Base-by-base conservation (phyloP, 2,329 filamentous ascomycete genomes). In the Paraphaeosphaeria minitans region DNA sequence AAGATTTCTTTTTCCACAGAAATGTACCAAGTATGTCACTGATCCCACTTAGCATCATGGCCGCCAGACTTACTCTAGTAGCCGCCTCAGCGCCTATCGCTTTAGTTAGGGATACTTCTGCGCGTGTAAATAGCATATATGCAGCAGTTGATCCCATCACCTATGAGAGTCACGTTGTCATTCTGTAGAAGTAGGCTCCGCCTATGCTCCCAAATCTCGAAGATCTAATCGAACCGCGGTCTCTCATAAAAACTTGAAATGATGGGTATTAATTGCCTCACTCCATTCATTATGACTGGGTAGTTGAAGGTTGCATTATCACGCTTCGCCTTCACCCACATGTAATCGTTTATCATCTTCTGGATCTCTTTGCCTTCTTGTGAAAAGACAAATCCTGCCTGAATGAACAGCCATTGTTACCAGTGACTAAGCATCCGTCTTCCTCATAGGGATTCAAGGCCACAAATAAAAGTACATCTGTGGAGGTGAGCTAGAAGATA, bases 311-410 rank as follows among this genome's bases (percentile, higher is more conserved):
- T 48, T 21, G 37, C 27, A 8, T 54, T 54, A 27, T 62, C 60
- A 21, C 47, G 49, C 19, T 53, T 56, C 3, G 60, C 54, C 3
- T 54, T 46, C 45, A 52, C 45, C 14, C 41, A 49, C 45, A 57
- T 55, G 41, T 59, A 62, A n/a, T 43, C 22, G 27, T 48, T 50
- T 1, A 51, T 53, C 50, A 62, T 57, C 16, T 57, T 29, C n/a
- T 57, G 53, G 3, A 62, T 16, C 5, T 22, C 27, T 14, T 45
- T 16, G 7, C 22, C 39, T 58, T 49, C 21, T 53, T 27, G 7
- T 49, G 33, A 13, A 35, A 45, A 1, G 24, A 21, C 43, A 61
- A 8, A 19, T 13, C 42, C 4, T 39, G 21, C 14, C 33, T 58
- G 21, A 55, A 55, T 9, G 21, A n/a, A 31, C 45, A 58, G 5